Evolutionary conservation across 179 eudicot species (phyloP).

Genomic region (Silene vulgaris): DNA sequence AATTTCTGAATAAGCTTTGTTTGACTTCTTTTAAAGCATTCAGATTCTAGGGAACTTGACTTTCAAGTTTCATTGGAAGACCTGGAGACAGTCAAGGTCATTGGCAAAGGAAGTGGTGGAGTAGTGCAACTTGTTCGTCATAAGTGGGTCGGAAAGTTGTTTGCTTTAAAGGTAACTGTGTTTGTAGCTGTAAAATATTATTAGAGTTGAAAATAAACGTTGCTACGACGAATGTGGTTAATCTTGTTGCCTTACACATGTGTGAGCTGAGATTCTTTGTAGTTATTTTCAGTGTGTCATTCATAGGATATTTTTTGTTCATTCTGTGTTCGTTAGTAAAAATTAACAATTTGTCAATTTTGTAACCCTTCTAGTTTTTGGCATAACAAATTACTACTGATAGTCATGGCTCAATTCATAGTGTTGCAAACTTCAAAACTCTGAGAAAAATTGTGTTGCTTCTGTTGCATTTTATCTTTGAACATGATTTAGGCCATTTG

Average conservation of each 20-base stretch:
- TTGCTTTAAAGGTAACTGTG: slow-evolving; percentile 82
- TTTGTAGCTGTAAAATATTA: not conserved
- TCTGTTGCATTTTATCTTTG: not conserved
- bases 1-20: slow-evolving; percentile 18
- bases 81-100: slow-evolving; percentile 91
- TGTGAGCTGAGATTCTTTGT: not conserved
- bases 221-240: not conserved
- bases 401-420: not conserved
- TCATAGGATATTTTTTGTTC: not conserved
- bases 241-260: not conserved
- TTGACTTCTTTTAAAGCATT: slow-evolving; percentile 40
- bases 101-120: slow-evolving; percentile 97
- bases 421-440: slow-evolving; percentile 9
- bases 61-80: slow-evolving; percentile 82
- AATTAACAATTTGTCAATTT: not conserved
- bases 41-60: slow-evolving; percentile 71
- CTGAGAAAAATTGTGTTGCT: not conserved
- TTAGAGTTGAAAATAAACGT: no score
- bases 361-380: not conserved
- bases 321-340: not conserved
- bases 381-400: not conserved
- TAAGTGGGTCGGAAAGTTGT: slow-evolving; percentile 81
- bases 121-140: slow-evolving; percentile 97
- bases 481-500: not conserved
- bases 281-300: no score